Evolutionary conservation across 2,329 filamentous ascomycete genomes (phyloP).

Genomic region (Colletotrichum brevisporum): DNA sequence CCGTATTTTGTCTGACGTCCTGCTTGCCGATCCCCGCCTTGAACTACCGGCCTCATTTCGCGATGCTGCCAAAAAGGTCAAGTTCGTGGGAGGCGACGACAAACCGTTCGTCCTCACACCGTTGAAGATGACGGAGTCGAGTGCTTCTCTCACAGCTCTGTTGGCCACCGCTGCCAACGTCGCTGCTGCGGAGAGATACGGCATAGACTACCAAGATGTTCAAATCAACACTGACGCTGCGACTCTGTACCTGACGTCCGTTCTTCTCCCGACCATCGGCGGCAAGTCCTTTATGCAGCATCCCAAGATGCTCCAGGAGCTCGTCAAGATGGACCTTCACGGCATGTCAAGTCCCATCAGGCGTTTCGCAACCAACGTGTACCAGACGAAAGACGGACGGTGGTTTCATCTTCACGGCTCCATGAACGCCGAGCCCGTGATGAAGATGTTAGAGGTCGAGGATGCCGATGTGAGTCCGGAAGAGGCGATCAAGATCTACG

Average conservation of each 20-base stretch:
- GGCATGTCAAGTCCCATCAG: too few species aligned
- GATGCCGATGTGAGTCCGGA: constrained; percentile 9
- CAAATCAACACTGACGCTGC: too few species aligned
- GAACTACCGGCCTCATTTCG: neutral
- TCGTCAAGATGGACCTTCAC: too few species aligned
- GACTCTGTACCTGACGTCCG: too few species aligned
- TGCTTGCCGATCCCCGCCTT: constrained; percentile 13
- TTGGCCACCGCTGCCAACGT: too few species aligned
- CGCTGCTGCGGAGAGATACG: too few species aligned
- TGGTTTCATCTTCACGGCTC: constrained; percentile 55
- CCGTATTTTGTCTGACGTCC: constrained; percentile 17
- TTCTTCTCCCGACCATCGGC: too few species aligned
- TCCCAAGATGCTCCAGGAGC: too few species aligned
- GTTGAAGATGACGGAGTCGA: constrained; percentile 60
- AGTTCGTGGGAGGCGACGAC: constrained; percentile 14
- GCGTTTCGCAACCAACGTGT: too few species aligned
- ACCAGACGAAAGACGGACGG: constrained; percentile 48
- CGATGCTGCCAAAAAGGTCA: constrained; percentile 19
- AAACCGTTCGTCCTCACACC: constrained; percentile 46
- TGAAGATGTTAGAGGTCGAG: constrained; percentile 51
- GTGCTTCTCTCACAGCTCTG: constrained; percentile 52
- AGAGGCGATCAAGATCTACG: too few species aligned
- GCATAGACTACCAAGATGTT: too few species aligned
- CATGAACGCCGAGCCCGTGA: constrained; percentile 45
- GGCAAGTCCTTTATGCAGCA: too few species aligned